Evolutionary conservation across 2,329 filamentous ascomycete genomes (phyloP), one percentile per base, ranked within the genome.

Genomic region (Hypoxylon sp.): DNA sequence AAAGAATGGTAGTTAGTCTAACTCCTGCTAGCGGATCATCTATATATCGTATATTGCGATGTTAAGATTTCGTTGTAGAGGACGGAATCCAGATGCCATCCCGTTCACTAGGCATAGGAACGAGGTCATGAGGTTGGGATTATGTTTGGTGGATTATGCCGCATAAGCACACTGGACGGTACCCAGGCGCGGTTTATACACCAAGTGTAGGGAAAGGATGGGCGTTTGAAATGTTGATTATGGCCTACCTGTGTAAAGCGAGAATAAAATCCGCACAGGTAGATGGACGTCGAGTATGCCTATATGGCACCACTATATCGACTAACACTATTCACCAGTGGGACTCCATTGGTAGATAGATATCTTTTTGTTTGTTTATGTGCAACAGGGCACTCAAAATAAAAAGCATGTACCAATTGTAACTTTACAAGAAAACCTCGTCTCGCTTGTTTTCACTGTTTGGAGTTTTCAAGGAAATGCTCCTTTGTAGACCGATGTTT

Each of bases 381-480:
- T 57, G 21, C 45, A n/a, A 57, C 36, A 56, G 34, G 38, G 19
- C 13, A 36, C 21, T 50, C 38, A 10, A 43, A 48, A 32, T 50
- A 50, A 50, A 55, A 63, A 57, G 60, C 59, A 56, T 57, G 32
- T 63, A 57, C n/a, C 45, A 25, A 50, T 43, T 57, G 52, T 57
- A 63, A 63, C 45, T 34, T 19, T 45, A 63, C 45, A 28, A 13
- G n/a, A 3, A n/a, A 53, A 10, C 7, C 14, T 32, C 7, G 28
- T 11, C 38, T 38, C 50, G 7, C 5, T n/a, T 14, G 17, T 56
- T 34, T 21, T 30, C 3, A 7, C 30, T n/a, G 34, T 17, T 5
- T 6, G 25, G 10, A 9, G 21, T n/a, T 17, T 19, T 43, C 10
- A 2, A 25, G 28, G 38, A 25, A 14, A 48, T 48, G 19, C 19